phyloP scores from a whole-genome alignment of 257 asterid species.

The Plantago major region DNA sequence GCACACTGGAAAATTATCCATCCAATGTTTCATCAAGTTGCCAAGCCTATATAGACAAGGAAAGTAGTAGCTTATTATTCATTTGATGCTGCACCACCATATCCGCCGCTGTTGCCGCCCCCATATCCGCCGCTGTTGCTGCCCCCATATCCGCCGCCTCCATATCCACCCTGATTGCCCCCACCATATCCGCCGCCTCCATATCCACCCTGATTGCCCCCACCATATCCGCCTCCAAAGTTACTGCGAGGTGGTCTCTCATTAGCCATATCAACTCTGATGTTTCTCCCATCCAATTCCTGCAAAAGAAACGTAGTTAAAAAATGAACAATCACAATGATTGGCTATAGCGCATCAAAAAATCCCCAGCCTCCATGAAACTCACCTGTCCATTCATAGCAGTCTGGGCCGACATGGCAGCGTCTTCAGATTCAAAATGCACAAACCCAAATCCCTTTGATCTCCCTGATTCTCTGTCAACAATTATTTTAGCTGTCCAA shows the following conservation, averaged over 20 bases:
- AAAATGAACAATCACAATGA: background rate
- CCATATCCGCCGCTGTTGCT: too few species aligned
- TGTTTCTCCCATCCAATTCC: conserved; percentile 62
- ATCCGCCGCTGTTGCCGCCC: too few species aligned
- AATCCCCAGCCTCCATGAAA: background rate
- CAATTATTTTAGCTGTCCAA: conserved; percentile 60
- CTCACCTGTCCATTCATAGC: conserved; percentile 91
- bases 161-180: too few species aligned
- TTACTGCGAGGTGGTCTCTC: conserved; percentile 57
- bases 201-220: conserved; percentile 28
- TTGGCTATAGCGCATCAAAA: background rate
- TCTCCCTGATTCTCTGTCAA: conserved; percentile 70
- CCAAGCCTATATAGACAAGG: conserved; percentile 21
- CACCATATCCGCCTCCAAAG: conserved; percentile 32
- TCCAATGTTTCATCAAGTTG: conserved; percentile 23
- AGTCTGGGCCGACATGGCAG: conserved; percentile 60
- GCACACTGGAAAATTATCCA: background rate
- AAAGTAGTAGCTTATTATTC: conserved; percentile 12
- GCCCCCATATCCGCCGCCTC: too few species aligned
- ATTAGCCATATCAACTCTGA: conserved; percentile 56
- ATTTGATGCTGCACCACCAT: too few species aligned
- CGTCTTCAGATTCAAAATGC: conserved; percentile 38
- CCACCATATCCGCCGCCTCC: conserved; percentile 15
- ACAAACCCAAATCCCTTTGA: conserved; percentile 88
- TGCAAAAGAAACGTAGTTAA: conserved; percentile 2